phyloP scores from a whole-genome alignment of 2,329 filamentous ascomycete genomes.

The Endoconidiophora laricicola region DNA sequence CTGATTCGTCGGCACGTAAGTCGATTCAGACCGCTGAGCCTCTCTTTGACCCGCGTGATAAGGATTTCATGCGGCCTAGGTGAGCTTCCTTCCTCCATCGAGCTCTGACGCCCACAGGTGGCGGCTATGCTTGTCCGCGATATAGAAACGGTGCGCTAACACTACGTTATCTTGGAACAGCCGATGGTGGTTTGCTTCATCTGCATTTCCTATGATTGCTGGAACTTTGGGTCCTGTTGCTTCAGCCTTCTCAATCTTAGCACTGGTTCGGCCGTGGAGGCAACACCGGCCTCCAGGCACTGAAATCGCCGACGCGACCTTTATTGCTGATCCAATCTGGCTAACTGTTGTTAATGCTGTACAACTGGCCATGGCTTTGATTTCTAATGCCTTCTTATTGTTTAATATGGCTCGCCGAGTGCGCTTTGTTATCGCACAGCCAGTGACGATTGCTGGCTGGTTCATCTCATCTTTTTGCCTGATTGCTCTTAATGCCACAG shows the following conservation, averaged over 20 bases:
- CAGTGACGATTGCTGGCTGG: constrained; percentile 72
- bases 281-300: constrained; percentile 34
- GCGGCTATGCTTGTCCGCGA: neutral
- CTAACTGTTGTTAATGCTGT: constrained; percentile 59
- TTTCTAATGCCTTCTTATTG: constrained; percentile 66
- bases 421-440: constrained; percentile 66
- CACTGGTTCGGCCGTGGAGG: constrained; percentile 68
- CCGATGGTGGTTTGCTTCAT: constrained; percentile 48
- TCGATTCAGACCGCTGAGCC: neutral
- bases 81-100: neutral
- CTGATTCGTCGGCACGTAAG: neutral
- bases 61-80: neutral
- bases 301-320: constrained; percentile 28
- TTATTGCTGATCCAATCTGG: constrained; percentile 53
- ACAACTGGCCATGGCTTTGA: constrained; percentile 58
- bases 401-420: constrained; percentile 74
- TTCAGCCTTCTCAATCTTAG: constrained; percentile 74
- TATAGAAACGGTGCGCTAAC: no score
- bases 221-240: constrained; percentile 75
- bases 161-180: constrained; percentile 18
- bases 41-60: neutral
- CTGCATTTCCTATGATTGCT: constrained; percentile 60
- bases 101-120: neutral
- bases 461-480: constrained; percentile 48
- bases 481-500: constrained; percentile 47